Evolutionary conservation across 1,284 basidiomycete species (phyloP).

Genomic region (Marasmius fiardii): DNA sequence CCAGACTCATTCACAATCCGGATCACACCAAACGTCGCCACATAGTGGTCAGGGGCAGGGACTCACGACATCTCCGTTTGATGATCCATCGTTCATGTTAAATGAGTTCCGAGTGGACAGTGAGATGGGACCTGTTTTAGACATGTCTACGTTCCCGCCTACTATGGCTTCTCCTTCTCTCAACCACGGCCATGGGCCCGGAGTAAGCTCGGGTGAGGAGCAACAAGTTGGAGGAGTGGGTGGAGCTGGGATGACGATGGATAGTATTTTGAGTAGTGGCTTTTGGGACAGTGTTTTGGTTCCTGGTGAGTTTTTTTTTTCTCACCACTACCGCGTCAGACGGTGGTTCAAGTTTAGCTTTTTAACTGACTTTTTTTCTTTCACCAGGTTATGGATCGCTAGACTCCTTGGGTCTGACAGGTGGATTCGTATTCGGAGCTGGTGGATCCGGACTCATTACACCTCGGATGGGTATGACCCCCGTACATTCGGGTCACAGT

Average conservation of each 20-base stretch:
- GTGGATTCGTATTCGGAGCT: constrained; percentile 78
- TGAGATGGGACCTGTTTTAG: constrained; percentile 77
- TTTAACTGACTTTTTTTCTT: constrained; percentile 5
- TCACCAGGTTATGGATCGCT: constrained; percentile 68
- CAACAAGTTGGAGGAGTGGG: constrained; percentile 38
- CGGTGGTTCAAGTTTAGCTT: constrained; percentile 10
- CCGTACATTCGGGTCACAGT: constrained; percentile 38
- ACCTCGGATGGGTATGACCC: constrained; percentile 40
- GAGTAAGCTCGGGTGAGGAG: constrained; percentile 36
- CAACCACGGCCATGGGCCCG: too few species aligned
- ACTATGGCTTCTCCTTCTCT: constrained; percentile 56
- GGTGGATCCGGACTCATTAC: constrained; percentile 77
- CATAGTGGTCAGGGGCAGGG: too few species aligned
- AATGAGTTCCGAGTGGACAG: constrained; percentile 67
- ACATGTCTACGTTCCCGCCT: constrained; percentile 78
- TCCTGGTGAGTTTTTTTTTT: constrained; percentile 52
- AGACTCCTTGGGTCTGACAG: constrained; percentile 76
- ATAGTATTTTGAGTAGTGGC: constrained; percentile 69
- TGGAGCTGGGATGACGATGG: constrained; percentile 69
- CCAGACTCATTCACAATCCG: background rate
- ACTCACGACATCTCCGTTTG: too few species aligned
- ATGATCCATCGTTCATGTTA: constrained; percentile 27
- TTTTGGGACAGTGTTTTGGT: constrained; percentile 86
- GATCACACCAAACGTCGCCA: background rate
- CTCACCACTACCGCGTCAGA: too few species aligned